Base-by-base conservation (phyloP, 2,329 filamentous ascomycete genomes). In the Apiospora phragmitis region DNA sequence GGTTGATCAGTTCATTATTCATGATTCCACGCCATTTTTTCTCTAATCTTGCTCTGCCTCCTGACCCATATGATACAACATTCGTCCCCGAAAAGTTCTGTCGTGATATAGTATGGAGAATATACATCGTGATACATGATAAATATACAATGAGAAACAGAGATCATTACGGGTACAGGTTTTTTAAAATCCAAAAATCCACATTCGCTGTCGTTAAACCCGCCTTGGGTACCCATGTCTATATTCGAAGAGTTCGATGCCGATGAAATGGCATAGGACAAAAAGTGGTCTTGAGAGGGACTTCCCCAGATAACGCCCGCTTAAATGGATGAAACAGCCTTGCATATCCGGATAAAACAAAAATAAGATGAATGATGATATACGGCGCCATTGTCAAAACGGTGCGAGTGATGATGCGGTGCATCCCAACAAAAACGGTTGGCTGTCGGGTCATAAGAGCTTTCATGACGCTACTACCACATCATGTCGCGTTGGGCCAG, bases 61-160 rank as follows among this genome's bases (percentile, higher is more conserved):
- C 55, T 38, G 55, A 38, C 32, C 55, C 32, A n/a, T 62, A 62
- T 62, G 32, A n/a, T 62, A 62, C 55, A 62, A 62, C 55, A 62
- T 14, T 14, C 21, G 12, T 21, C 8, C 8, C 9, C 55, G 29
- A 21, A 59, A 35, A 35, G 16, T 29, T 16, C 55, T 21, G 55
- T 62, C 55, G 32, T 62, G 14, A 62, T 62, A 38, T 62, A 62
- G 32, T 62, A 62, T 62, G 24, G 29, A n/a, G 32, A 62, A 21
- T 62, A 38, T 45, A 70, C 65, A 68, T 71, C 65, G 45, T 51
- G 24, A 65, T 38, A 59, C 55, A 42, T 62, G 4, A n/a, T 62
- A 62, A 24, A 43, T 67, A 69, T 47, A 55, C 49, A 51, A 51
- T n/a, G 71, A 32, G 55, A 26, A 68, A 71, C 69, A 69, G 66